These are phyloP conservation scores for Lindgomyces ingoldianus DNA, from an alignment of 495 filamentous ascomycete species.

Conservation along the genomic window DNA sequence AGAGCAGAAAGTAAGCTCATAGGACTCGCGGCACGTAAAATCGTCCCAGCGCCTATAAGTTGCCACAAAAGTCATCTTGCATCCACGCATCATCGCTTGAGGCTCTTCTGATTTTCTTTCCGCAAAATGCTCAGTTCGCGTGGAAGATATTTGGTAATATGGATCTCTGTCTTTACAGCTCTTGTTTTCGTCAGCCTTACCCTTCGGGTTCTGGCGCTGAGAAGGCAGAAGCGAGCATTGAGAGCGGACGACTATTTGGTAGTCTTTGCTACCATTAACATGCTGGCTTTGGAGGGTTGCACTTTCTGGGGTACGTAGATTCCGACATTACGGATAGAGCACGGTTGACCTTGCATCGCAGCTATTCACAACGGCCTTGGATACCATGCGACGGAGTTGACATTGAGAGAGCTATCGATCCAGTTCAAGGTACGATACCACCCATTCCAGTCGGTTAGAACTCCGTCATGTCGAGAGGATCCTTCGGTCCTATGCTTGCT, in stretches of 20 bases:
- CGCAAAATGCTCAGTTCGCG: too few relatives aligned
- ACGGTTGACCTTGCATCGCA: neutral
- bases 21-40: too few relatives aligned
- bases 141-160: too few relatives aligned
- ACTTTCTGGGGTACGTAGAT: neutral
- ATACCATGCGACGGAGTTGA: neutral
- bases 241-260: neutral
- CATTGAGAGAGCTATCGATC: neutral
- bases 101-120: too few relatives aligned
- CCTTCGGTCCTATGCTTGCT: neutral
- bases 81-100: too few relatives aligned
- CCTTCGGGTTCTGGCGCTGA: neutral
- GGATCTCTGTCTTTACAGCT: neutral
- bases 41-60: too few relatives aligned
- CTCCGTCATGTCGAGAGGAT: neutral
- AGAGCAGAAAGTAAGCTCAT: too few relatives aligned
- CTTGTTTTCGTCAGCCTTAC: neutral
- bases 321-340: neutral
- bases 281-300: neutral
- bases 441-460: neutral
- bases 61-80: too few relatives aligned
- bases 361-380: neutral
- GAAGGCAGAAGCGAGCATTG: neutral
- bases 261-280: neutral
- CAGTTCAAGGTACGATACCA: neutral